Evolutionary conservation across 176 grass and related monocot genomes (phyloP), one percentile per base, ranked within the genome.

Genomic region (Chloris gayana): DNA sequence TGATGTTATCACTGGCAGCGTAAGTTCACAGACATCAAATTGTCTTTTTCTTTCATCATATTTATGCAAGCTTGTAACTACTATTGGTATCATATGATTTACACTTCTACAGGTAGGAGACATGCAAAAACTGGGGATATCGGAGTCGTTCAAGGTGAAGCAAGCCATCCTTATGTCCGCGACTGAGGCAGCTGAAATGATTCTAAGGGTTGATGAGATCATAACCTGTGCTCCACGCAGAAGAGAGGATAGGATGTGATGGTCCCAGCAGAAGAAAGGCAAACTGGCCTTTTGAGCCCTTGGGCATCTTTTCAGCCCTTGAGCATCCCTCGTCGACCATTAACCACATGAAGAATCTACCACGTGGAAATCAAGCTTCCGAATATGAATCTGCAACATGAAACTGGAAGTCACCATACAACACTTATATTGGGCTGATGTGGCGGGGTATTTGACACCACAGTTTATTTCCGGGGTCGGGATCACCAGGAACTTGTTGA

Each of bases 1-100:
- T 25, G 92, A 99, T 67, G 88, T 99, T 72, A 88, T 95, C 46
- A 84, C 84, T 14, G 92, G 92, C 54, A 41, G 14, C 14, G 47
- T 49, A 49, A 50, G 47, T 50, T 50, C 47, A 50, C 14, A 4
- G 47, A 50, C 50, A 21, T 54, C 19, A 54, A 54, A 5, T 37
- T 5, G 4, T 37, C 35, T 37, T 37, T 37, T 33, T 19, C 12
- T 13, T 29, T 57, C 14, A 26, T 47, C 2, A 21, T 2, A 71
- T 25, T 33, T 64, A 30, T 67, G 21, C 30, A 45, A 5, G 14
- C 64, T 46, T 76, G 77, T 37, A 76, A 76, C 54, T 64, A 9
- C 26, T 37, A 37, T 6, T 11, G 7, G 17, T 21, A 15, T 24
- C 14, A 35, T 29, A 14, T 67, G n/a, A 37, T 30, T n/a, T n/a